Conservation (phyloP, 78 protist species). For the Dictyostelium firmibasis region DNA sequence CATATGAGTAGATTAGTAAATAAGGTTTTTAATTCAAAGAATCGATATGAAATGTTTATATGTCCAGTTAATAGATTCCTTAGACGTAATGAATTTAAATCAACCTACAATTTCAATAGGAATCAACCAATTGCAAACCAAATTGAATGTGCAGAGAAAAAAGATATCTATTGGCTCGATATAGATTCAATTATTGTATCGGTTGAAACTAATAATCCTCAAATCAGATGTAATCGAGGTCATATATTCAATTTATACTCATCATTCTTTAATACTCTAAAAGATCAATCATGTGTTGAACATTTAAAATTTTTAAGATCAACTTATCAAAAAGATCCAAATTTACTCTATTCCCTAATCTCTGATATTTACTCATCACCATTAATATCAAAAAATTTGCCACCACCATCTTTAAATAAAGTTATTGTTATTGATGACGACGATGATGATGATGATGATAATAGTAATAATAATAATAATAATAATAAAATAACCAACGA, state of each 20-base stretch:
- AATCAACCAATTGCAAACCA: neutral
- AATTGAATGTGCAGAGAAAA: neutral
- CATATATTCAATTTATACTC: neutral
- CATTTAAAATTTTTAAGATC: neutral
- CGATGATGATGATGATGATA: neutral
- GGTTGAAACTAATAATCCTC: neutral
- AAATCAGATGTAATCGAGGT: neutral
- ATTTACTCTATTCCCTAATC: neutral
- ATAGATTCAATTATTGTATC: neutral
- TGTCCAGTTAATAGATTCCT: neutral
- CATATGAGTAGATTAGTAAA: neutral
- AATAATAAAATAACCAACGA: too few species aligned
- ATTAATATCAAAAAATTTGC: neutral
- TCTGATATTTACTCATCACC: neutral
- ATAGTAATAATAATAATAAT: too few species aligned
- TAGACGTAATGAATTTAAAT: neutral
- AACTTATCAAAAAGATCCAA: neutral
- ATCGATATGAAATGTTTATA: conserved; percentile 6
- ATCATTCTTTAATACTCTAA: neutral
- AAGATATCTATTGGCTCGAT: neutral
- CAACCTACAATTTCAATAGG: neutral
- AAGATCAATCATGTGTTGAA: neutral
- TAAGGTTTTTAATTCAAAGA: neutral
- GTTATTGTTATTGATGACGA: neutral
- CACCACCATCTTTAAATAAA: neutral